A percentile compares a stretch with the other conserved stretches of the same genome.
Evolutionary conservation across 345 rosid species (phyloP).

Genomic region (Lepidium aucheri): DNA sequence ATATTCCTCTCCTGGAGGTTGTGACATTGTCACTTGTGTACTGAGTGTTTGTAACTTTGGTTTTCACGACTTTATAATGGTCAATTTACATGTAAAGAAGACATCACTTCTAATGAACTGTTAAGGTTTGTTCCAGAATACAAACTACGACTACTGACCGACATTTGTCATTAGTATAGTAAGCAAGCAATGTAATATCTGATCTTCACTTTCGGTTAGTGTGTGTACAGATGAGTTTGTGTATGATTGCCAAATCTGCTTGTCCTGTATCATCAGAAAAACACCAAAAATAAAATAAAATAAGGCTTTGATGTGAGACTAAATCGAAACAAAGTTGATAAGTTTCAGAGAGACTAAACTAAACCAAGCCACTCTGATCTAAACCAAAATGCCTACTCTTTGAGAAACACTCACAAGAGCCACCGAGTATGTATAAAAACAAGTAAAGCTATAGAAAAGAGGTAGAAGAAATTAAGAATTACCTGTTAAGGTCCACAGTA

Average conservation of each 20-base stretch:
- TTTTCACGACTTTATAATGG: background rate
- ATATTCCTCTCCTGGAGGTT: background rate
- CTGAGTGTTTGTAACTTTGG: constrained; percentile 1
- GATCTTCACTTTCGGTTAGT: constrained; percentile 6
- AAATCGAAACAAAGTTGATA: too few species aligned
- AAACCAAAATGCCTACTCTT: background rate
- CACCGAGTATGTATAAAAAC: background rate
- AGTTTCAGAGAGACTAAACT: too few species aligned
- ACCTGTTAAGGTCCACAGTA: constrained; percentile 27
- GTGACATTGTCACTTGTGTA: constrained; percentile 2
- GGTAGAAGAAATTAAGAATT: background rate
- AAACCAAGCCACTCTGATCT: background rate
- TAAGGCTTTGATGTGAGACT: background rate
- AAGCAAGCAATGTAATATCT: background rate
- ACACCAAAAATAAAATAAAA: background rate
- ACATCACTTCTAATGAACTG: background rate
- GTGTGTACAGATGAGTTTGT: background rate
- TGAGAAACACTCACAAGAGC: background rate
- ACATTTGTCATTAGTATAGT: background rate
- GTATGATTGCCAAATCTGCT: background rate
- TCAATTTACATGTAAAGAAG: constrained; percentile 11
- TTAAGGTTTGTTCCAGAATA: background rate
- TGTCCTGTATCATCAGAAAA: constrained; percentile 12
- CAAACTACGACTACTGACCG: background rate
- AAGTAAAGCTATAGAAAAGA: background rate